Percentiles rank a stretch among this genome's conserved stretches.
Conservation (phyloP, 2,329 filamentous ascomycete genomes). For the Alternaria sp. region DNA sequence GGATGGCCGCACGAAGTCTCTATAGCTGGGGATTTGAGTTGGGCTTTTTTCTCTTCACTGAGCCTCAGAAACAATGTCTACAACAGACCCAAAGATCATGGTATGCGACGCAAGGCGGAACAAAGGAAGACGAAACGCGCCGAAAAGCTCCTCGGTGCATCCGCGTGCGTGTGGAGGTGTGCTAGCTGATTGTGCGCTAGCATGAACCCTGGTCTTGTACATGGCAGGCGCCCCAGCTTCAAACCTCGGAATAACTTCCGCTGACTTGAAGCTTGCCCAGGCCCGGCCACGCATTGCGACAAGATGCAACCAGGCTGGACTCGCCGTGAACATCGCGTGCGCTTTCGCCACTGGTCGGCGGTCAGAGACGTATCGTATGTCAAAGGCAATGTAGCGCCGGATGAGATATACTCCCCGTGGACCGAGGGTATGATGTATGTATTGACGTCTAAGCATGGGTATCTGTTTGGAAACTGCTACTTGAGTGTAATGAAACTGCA, state of each 20-base stretch:
- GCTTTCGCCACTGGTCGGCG: too few species aligned
- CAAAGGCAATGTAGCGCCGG: not conserved
- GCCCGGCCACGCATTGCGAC: not conserved
- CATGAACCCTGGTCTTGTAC: constrained; percentile 6
- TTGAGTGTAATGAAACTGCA: not conserved
- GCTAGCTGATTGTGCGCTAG: constrained; percentile 11
- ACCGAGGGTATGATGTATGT: not conserved
- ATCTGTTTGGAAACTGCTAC: not conserved
- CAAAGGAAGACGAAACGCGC: not conserved
- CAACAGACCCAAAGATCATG: not conserved
- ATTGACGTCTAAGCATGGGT: not conserved
- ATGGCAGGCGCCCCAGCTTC: constrained; percentile 4
- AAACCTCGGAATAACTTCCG: not conserved
- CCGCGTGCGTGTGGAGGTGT: constrained; percentile 3
- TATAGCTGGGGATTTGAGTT: not conserved
- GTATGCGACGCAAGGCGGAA: not conserved
- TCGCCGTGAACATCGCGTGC: too few species aligned
- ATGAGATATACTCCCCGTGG: not conserved
- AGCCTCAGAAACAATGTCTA: not conserved
- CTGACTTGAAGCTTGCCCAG: not conserved
- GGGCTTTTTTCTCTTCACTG: not conserved
- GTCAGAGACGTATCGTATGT: too few species aligned
- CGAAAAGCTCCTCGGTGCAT: constrained; percentile 4
- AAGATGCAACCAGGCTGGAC: not conserved
- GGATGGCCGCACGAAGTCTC: not conserved